A percentile compares a stretch with the other conserved stretches of the same genome.
Evolutionary conservation across 129 eudicot species (phyloP).

Genomic region (Erigeron canadensis): DNA sequence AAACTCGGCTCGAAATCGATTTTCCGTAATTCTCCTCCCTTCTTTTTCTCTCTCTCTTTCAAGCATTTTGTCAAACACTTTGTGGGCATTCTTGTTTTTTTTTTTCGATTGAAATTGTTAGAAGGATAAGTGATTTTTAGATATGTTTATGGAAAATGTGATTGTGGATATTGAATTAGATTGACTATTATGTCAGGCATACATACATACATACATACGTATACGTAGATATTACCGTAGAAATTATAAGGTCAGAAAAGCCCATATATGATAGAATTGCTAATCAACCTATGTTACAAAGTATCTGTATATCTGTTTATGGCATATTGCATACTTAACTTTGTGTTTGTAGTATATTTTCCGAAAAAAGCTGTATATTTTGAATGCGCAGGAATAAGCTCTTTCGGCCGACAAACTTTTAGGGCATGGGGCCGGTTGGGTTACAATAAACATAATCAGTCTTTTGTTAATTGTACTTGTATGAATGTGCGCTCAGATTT

Average conservation of each 20-base stretch:
- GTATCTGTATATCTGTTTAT: too few species aligned
- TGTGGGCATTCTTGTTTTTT: background rate
- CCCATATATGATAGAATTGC: too few species aligned
- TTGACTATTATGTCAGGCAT: too few species aligned
- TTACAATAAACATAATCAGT: background rate
- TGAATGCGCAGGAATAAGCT: background rate
- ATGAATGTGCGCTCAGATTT: background rate
- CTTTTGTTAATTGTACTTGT: background rate
- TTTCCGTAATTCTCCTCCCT: constrained; percentile 64
- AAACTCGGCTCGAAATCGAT: constrained; percentile 80
- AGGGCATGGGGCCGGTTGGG: background rate
- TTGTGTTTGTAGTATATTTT: too few species aligned
- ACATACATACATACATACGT: too few species aligned
- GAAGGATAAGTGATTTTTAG: background rate
- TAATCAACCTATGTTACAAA: too few species aligned
- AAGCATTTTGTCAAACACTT: constrained; percentile 16
- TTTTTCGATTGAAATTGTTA: background rate
- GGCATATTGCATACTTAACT: too few species aligned
- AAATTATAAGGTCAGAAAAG: too few species aligned
- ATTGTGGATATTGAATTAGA: too few species aligned
- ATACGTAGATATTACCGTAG: too few species aligned
- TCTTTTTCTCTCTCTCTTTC: background rate
- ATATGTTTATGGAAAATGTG: too few species aligned
- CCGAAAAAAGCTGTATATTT: background rate
- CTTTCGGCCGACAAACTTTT: background rate